Base-by-base conservation (phyloP, 106 monocot species). In the Phalaenopsis equestris region DNA sequence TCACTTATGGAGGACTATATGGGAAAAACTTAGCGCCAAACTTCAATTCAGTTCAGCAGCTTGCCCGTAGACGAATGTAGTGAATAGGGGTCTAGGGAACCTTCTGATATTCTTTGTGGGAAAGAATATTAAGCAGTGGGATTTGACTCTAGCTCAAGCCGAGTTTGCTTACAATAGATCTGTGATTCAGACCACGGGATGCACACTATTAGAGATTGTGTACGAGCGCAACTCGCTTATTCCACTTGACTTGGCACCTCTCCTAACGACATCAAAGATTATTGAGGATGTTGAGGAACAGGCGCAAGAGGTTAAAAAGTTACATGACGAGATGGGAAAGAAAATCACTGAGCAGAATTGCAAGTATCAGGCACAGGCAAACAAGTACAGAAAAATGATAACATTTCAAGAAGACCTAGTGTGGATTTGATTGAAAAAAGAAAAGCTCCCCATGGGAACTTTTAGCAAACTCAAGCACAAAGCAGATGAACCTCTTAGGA, bases 321-420 rank as follows among this genome's bases (percentile, higher is more conserved):
- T 57, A 9, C 80, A 82, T 42, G 7, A 76, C 5, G 56, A 82
- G 61, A 19, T 82, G 58, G 7, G 41, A 43, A 57, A 15, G 5
- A 6, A 41, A 2, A 73, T 73, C 38, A 45, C 5, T 15, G 73
- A 73, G 73, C 64, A 55, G 6, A 76, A 82, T 61, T 41, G 55
- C 8, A 82, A 75, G 42, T 76, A 82, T 45, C 30, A 75, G 19
- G 43, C 2, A 21, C 1, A 39, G 43, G 61, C 57, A 1, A 56
- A 82, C 43, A 82, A 82, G 73, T 43, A 45, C 19, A 19, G 75
- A 7, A 36, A 56, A 41, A 1, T 6, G 4, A 47, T 14, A 0
- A 9, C 39, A 18, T 76, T 42, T 4, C 23, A 76, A 76, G 75
- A 42, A 5, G 81, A 82, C 43, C 39, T 75, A 58, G 57, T 82